These are phyloP conservation scores for Pseudocercospora eumusae DNA, from an alignment of 2,329 filamentous ascomycete genomes.

Conservation along the genomic window DNA sequence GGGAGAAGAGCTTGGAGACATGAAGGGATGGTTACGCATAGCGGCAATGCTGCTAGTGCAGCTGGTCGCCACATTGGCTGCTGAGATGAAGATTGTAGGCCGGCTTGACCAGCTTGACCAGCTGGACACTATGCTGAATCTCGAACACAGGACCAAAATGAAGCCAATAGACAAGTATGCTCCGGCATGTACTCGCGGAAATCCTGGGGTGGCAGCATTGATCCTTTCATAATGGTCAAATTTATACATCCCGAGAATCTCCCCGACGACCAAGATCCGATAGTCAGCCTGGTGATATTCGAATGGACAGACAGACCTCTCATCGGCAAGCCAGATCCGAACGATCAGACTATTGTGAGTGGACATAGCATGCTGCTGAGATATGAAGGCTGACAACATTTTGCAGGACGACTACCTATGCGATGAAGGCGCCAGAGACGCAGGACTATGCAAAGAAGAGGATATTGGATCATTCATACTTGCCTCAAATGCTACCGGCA, in stretches of 20 bases:
- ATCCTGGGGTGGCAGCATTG: slow-evolving; percentile 81
- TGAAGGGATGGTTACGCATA: slow-evolving; percentile 36
- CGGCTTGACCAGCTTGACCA: not conserved
- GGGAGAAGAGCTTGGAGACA: slow-evolving; percentile 24
- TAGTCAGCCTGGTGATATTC: slow-evolving; percentile 85
- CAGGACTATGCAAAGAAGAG: slow-evolving; percentile 71
- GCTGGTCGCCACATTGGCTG: slow-evolving; percentile 32
- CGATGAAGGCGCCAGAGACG: slow-evolving; percentile 67
- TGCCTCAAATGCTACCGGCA: slow-evolving; percentile 69
- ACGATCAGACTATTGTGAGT: slow-evolving; percentile 30
- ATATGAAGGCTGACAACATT: slow-evolving; percentile 18
- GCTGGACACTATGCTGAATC: slow-evolving; percentile 18
- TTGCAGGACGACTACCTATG: slow-evolving; percentile 70
- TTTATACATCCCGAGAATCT: slow-evolving; percentile 64
- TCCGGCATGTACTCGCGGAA: slow-evolving; percentile 90
- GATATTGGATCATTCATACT: slow-evolving; percentile 84
- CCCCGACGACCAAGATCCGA: slow-evolving; percentile 65
- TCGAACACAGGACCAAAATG: slow-evolving; percentile 66
- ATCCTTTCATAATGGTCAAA: slow-evolving; percentile 85
- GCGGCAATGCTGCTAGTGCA: slow-evolving; percentile 35
- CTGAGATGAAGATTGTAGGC: slow-evolving; percentile 39
- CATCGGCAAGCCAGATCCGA: slow-evolving; percentile 67
- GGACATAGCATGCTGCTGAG: not conserved
- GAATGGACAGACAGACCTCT: slow-evolving; percentile 86
- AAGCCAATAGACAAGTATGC: slow-evolving; percentile 79